Evolutionary conservation across 805 yeast species (phyloP).

Genomic region (Cyberlindnera japonica): DNA sequence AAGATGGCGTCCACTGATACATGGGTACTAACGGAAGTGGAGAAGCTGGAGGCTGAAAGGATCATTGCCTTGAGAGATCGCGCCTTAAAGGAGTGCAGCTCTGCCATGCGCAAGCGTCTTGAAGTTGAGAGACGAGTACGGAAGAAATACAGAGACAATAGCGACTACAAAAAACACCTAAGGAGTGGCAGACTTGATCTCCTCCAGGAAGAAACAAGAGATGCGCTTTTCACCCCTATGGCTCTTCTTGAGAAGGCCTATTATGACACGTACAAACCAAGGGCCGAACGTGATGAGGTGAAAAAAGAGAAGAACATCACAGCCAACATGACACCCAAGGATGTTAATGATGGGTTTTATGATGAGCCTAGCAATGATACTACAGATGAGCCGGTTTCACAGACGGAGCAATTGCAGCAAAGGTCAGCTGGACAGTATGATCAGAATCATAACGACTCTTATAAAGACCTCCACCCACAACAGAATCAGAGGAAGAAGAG

Average conservation of each 20-base stretch:
- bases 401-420: conserved; percentile 1
- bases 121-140: conserved; percentile 22
- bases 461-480: too few relatives aligned
- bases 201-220: conserved; percentile 18
- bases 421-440: too few relatives aligned
- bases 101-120: conserved; percentile 8
- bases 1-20: not conserved
- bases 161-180: conserved; percentile 21
- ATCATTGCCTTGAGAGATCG: conserved; percentile 19
- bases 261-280: conserved; percentile 21
- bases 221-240: conserved; percentile 15
- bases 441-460: too few relatives aligned
- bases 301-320: not conserved
- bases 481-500: not conserved
- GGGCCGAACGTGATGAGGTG: conserved; percentile 22
- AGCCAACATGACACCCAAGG: not conserved
- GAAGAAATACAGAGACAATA: conserved; percentile 15
- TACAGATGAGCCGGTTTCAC: not conserved
- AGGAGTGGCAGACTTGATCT: conserved; percentile 27
- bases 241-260: conserved; percentile 16
- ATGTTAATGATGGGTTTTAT: conserved; percentile 9
- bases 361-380: conserved; percentile 2
- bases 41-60: conserved; percentile 14
- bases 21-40: conserved; percentile 2
- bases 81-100: conserved; percentile 4